A percentile compares a stretch with the other conserved stretches of the same genome.
These are phyloP conservation scores for Asclepias syriaca DNA, from an alignment of 257 asterid genomes.

Conservation along the genomic window DNA sequence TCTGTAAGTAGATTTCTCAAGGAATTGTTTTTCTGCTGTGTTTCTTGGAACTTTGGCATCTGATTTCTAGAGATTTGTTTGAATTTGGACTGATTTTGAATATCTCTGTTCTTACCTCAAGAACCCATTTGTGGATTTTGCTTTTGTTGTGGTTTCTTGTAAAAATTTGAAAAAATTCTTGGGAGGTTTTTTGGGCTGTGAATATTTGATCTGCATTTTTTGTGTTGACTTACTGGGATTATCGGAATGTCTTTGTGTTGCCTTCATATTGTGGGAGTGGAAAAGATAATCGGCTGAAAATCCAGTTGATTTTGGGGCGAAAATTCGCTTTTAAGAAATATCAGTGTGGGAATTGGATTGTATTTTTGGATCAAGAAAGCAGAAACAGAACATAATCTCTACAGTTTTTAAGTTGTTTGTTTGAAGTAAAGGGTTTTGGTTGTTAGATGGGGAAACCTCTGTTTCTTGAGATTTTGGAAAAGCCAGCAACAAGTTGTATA, in stretches of 20 bases:
- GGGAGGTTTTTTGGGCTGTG: neutral
- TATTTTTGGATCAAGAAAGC: neutral
- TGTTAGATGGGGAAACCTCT: constrained; percentile 82
- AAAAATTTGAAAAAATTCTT: neutral
- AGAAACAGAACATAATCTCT: neutral
- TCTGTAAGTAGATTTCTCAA: constrained; percentile 9
- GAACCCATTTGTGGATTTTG: neutral
- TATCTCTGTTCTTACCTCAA: neutral
- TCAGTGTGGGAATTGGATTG: neutral
- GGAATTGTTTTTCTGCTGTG: neutral
- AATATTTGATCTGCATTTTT: constrained; percentile 13
- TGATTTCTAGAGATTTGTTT: neutral
- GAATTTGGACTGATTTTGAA: neutral
- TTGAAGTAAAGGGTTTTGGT: neutral
- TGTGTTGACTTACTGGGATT: neutral
- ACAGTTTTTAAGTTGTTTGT: neutral
- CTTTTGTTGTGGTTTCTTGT: neutral
- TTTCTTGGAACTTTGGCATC: neutral
- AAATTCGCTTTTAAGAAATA: neutral
- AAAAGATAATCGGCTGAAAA: neutral
- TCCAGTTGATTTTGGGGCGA: too few species aligned
- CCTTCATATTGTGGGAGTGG: neutral
- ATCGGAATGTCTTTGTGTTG: constrained; percentile 10
- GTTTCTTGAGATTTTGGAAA: constrained; percentile 71
- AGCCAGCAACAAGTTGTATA: constrained; percentile 86